Evolutionary conservation across 192 early-diverging fungal species (phyloP).

Genomic region (Linnemannia hyalina): DNA sequence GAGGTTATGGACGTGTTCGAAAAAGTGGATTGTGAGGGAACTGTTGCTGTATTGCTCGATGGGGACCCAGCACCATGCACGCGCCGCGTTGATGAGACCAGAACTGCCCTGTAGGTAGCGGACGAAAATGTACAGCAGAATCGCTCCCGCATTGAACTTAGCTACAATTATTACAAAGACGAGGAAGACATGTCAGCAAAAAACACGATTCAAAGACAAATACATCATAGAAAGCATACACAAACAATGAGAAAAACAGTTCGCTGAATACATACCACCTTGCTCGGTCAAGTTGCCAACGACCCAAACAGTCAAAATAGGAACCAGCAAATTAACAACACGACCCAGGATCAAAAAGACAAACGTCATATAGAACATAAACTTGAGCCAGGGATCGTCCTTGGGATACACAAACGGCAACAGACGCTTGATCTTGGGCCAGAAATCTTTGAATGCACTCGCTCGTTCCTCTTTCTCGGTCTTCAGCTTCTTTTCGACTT

Average conservation of each 20-base stretch:
- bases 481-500: conserved; percentile 27
- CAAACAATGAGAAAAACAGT: not conserved
- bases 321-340: conserved; percentile 87
- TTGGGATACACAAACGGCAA: conserved; percentile 90
- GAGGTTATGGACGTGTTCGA: conserved; percentile 89
- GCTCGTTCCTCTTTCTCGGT: conserved; percentile 37
- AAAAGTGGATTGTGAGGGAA: conserved; percentile 91
- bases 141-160: conserved; percentile 66
- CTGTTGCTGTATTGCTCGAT: conserved; percentile 94
- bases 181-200: not conserved
- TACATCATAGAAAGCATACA: not conserved
- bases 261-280: conserved; percentile 16
- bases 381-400: conserved; percentile 68
- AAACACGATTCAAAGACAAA: not conserved
- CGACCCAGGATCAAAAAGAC: conserved; percentile 72
- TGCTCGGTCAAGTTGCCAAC: conserved; percentile 73
- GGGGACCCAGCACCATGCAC: conserved; percentile 93
- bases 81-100: conserved; percentile 82
- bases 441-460: conserved; percentile 60
- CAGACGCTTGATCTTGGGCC: conserved; percentile 71
- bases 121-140: conserved; percentile 73
- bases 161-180: not conserved
- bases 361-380: conserved; percentile 79
- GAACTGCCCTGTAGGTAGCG: conserved; percentile 85
- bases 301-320: conserved; percentile 86